phyloP scores from a whole-genome alignment of 2,329 filamentous ascomycete species.

The Aspergillus cejpii region DNA sequence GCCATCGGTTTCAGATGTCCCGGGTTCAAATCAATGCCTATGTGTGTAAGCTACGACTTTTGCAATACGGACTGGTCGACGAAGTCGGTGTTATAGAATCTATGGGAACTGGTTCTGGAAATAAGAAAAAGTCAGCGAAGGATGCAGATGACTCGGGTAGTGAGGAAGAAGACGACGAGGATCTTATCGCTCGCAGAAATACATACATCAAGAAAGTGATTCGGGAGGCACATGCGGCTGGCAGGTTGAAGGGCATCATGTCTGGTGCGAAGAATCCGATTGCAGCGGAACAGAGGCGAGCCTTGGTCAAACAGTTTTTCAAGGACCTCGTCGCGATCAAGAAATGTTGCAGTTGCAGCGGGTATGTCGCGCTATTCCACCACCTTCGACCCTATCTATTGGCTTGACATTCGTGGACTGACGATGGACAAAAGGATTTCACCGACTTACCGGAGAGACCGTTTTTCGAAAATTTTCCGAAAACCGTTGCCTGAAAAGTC shows the following conservation, averaged over 20 bases:
- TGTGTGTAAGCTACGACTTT: conserved; percentile 73
- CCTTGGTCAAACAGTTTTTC: conserved; percentile 75
- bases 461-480: conserved; percentile 88
- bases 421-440: conserved; percentile 54
- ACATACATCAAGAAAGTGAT: conserved; percentile 69
- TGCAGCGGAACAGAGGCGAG: conserved; percentile 66
- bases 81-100: conserved; percentile 57
- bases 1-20: conserved; percentile 76
- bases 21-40: conserved; percentile 70
- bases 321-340: conserved; percentile 62
- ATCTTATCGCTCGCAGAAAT: conserved; percentile 51
- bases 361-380: conserved; percentile 32
- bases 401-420: conserved; percentile 18
- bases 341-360: conserved; percentile 61
- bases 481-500: conserved; percentile 70
- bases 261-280: conserved; percentile 70
- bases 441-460: conserved; percentile 79
- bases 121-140: conserved; percentile 39
- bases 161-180: conserved; percentile 50
- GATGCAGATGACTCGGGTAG: conserved; percentile 58
- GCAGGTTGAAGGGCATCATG: conserved; percentile 38
- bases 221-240: conserved; percentile 50
- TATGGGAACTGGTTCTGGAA: conserved; percentile 40
- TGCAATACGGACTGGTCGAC: conserved; percentile 74
- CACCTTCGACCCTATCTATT: conserved; percentile 1